Evolutionary conservation across 1,284 basidiomycete genomes (phyloP), one percentile per base, ranked within the genome.

Genomic region (Ceratobasidium theobromae): DNA sequence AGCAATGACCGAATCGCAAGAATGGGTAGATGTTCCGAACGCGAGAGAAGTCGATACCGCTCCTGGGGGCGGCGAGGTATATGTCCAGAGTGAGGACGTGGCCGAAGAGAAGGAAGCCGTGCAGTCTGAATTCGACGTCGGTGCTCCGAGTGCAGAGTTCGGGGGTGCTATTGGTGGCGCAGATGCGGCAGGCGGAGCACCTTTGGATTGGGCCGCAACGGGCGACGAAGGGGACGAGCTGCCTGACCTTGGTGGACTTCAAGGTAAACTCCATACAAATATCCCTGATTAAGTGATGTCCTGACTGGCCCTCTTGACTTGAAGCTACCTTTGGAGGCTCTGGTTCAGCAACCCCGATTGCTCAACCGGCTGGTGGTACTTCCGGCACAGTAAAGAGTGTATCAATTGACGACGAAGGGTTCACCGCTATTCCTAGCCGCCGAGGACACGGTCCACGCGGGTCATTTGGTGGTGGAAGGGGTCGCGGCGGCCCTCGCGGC

Each of bases 51-150:
- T 71, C 3, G n/a, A n/a, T n/a, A n/a, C n/a, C n/a, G n/a, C n/a
- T n/a, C n/a, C n/a, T n/a, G n/a, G n/a, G n/a, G n/a, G n/a, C n/a
- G n/a, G n/a, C n/a, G n/a, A n/a, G n/a, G n/a, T n/a, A n/a, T n/a
- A n/a, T n/a, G 68, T 72, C 49, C 72, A 75, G 72, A 73, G 72
- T 66, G 73, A 75, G 38, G 73, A 75, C 40, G 68, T 77, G 12
- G 28, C 69, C 0, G 49, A 57, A 3, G 76, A 74, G 35, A 72
- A 72, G 1, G 73, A 75, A 11, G 65, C 45, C 0, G 73, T 62
- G 11, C 65, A 66, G 35, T 67, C 40, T 1, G 72, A 76, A 0
- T 53, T 76, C 9, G 66, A 66, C 1, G 68, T 30, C 14, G 46
- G 25, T 35, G 41, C n/a, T 1, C 33, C 33, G 9, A 48, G 38